Conservation (phyloP, 352 stramenopile genomes). For the Pythium brachiatum region DNA sequence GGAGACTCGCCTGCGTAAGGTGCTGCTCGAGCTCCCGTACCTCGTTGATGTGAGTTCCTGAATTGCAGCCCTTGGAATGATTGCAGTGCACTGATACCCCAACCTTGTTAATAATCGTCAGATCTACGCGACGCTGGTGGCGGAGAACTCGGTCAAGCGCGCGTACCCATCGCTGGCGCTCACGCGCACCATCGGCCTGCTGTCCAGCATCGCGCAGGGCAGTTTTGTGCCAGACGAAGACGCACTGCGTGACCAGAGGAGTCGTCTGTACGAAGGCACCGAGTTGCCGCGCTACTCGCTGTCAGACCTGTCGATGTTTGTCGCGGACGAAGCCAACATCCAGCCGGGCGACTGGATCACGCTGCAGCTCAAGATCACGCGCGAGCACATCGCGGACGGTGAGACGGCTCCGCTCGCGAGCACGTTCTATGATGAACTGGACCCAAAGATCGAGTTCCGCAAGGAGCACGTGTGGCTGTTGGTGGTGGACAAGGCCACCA, state of each 20-base stretch:
- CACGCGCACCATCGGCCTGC: slow-evolving; percentile 51
- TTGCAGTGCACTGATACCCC: too few relatives aligned
- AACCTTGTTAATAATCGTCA: slow-evolving; percentile 5
- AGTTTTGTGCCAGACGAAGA: slow-evolving; percentile 62
- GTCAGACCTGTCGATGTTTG: slow-evolving; percentile 36
- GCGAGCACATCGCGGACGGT: slow-evolving; percentile 42
- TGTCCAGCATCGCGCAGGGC: slow-evolving; percentile 71
- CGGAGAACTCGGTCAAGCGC: slow-evolving; percentile 67
- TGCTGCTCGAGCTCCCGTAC: slow-evolving; percentile 75
- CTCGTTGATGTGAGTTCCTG: slow-evolving; percentile 50
- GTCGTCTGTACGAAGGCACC: slow-evolving; percentile 31
- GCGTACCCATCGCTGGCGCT: slow-evolving; percentile 55
- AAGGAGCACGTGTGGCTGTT: slow-evolving; percentile 78
- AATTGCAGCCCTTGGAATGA: too few relatives aligned
- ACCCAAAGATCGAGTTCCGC: slow-evolving; percentile 60
- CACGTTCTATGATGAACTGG: slow-evolving; percentile 72
- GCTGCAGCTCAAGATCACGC: slow-evolving; percentile 48
- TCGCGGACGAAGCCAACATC: slow-evolving; percentile 67
- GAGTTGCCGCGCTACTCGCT: slow-evolving; percentile 40
- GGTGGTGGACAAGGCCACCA: slow-evolving; percentile 57
- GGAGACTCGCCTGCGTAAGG: slow-evolving; percentile 57
- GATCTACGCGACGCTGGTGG: slow-evolving; percentile 60
- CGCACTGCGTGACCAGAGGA: slow-evolving; percentile 55
- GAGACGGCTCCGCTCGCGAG: slow-evolving; percentile 48
- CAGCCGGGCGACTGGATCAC: slow-evolving; percentile 80